Percentiles rank a stretch among this genome's conserved stretches.
phyloP scores from a whole-genome alignment of 1,139 yeast species.

The Magnusiomyces starmeri region DNA sequence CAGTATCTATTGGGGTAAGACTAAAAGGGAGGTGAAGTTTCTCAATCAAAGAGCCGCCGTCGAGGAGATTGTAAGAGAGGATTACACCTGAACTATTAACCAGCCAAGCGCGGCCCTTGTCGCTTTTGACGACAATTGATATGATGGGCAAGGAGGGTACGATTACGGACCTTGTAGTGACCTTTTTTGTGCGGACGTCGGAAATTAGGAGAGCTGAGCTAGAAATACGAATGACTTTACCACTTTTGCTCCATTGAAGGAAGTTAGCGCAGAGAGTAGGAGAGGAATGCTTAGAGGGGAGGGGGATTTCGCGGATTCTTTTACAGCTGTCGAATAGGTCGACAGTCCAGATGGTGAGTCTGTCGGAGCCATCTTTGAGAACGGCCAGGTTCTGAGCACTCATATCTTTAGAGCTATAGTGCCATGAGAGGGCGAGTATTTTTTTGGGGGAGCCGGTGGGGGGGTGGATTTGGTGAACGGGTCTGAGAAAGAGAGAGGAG shows the following conservation, averaged over 20 bases:
- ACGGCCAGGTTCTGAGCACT: conserved; percentile 14
- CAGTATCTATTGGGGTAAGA: not conserved
- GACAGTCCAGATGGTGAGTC: conserved; percentile 14
- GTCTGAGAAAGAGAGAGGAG: not conserved
- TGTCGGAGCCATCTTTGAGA: conserved; percentile 12
- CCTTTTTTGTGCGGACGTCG: conserved; percentile 16
- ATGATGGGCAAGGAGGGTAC: conserved; percentile 9
- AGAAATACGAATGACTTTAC: conserved; percentile 14
- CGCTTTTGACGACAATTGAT: conserved; percentile 11
- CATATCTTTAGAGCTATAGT: conserved; percentile 13
- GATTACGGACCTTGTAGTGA: conserved; percentile 8
- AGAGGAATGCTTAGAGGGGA: conserved; percentile 10
- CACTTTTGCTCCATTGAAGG: conserved; percentile 17
- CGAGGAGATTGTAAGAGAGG: conserved; percentile 9
- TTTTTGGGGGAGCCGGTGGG: conserved; percentile 10
- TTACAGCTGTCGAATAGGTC: conserved; percentile 8
- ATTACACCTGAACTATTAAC: conserved; percentile 8
- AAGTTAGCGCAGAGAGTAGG: conserved; percentile 11
- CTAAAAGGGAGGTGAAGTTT: conserved; percentile 6
- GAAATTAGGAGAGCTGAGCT: conserved; percentile 11
- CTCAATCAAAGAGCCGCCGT: conserved; percentile 1
- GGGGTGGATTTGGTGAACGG: conserved; percentile 3
- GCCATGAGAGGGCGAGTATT: conserved; percentile 15
- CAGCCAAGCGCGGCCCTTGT: conserved; percentile 12
- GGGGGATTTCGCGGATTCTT: conserved; percentile 14